Conservation (phyloP, 2,329 filamentous ascomycete genomes). For the Cladosporium sp. region DNA sequence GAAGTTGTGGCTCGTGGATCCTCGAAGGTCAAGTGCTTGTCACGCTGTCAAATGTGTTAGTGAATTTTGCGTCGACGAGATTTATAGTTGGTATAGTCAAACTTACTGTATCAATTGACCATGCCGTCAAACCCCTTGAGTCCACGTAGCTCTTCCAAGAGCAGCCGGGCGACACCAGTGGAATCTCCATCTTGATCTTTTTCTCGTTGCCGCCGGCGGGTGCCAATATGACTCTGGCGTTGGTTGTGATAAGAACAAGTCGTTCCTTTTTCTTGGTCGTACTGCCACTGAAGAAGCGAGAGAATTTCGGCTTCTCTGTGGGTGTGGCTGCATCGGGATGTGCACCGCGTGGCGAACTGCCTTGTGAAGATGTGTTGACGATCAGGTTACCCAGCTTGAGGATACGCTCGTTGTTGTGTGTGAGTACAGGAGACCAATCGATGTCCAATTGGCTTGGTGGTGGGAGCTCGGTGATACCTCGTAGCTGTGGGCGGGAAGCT, state of each 20-base stretch:
- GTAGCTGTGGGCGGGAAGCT: slow-evolving; percentile 60
- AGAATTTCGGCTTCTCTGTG: slow-evolving; percentile 68
- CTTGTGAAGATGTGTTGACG: slow-evolving; percentile 75
- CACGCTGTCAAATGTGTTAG: slow-evolving; percentile 59
- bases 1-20: slow-evolving; percentile 74
- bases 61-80: not conserved
- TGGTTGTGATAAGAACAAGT: slow-evolving; percentile 91
- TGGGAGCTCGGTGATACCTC: slow-evolving; percentile 90
- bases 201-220: slow-evolving; percentile 94
- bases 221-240: slow-evolving; percentile 83
- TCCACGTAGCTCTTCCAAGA: slow-evolving; percentile 79
- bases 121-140: slow-evolving; percentile 81
- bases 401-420: slow-evolving; percentile 87
- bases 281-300: slow-evolving; percentile 88
- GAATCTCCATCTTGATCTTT: slow-evolving; percentile 87
- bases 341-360: slow-evolving; percentile 71
- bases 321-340: slow-evolving; percentile 65
- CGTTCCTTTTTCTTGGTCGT: slow-evolving; percentile 90
- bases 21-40: slow-evolving; percentile 91
- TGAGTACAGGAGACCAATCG: slow-evolving; percentile 96
- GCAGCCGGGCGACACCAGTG: slow-evolving; percentile 73
- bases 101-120: slow-evolving; percentile 87
- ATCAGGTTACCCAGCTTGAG: slow-evolving; percentile 89
- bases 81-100: not conserved
- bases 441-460: slow-evolving; percentile 97